These are phyloP conservation scores for Aspergillus sp. DNA, from an alignment of 2,329 filamentous ascomycete genomes.

Conservation along the genomic window DNA sequence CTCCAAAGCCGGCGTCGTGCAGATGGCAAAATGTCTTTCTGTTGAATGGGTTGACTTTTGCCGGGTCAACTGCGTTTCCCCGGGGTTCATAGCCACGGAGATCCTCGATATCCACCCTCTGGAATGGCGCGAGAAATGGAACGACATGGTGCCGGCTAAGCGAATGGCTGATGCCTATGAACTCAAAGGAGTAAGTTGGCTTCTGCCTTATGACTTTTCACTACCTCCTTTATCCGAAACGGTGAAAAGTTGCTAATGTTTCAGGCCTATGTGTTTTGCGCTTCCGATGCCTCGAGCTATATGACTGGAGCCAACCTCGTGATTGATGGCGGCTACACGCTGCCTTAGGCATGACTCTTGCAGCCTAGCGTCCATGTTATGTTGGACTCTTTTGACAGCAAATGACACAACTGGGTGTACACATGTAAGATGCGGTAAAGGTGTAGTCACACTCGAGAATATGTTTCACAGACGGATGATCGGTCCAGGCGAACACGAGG, in stretches of 20 bases:
- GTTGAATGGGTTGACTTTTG: conserved; percentile 44
- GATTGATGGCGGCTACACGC: conserved; percentile 52
- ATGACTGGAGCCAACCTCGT: conserved; percentile 52
- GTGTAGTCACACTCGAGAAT: background rate
- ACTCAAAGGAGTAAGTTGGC: conserved; percentile 37
- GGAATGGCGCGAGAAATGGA: conserved; percentile 39
- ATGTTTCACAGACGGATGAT: background rate
- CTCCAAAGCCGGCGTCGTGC: conserved; percentile 39
- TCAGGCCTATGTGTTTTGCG: conserved; percentile 35
- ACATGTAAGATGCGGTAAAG: background rate
- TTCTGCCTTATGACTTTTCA: background rate
- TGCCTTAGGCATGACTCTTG: conserved; percentile 20
- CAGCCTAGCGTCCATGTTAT: background rate
- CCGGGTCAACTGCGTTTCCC: conserved; percentile 45
- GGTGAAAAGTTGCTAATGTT: no score
- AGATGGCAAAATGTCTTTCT: conserved; percentile 42
- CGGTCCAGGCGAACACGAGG: background rate
- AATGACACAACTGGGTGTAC: no score
- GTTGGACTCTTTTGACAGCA: background rate
- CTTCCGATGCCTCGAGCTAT: conserved; percentile 51
- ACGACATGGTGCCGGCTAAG: conserved; percentile 41
- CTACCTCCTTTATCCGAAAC: background rate
- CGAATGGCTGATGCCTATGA: conserved; percentile 42
- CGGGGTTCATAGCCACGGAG: conserved; percentile 45
- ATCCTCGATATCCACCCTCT: conserved; percentile 37